phyloP scores from a whole-genome alignment of 2,329 filamentous ascomycete genomes.

The Arthrocladium fulminans region DNA sequence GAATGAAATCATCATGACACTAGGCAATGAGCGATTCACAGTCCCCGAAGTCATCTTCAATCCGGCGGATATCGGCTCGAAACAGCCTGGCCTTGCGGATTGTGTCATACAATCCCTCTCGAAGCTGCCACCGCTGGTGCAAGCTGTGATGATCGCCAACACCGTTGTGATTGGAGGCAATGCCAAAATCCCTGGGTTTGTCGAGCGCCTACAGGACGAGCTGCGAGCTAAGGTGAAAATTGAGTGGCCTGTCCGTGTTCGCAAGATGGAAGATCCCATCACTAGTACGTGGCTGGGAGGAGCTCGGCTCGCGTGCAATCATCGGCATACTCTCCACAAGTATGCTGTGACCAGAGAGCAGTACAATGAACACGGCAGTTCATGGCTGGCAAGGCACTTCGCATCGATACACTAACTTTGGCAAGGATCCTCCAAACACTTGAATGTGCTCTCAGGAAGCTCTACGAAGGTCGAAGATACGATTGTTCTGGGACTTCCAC shows the following conservation, averaged over 20 bases:
- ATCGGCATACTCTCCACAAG: slow-evolving; percentile 54
- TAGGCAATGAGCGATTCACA: slow-evolving; percentile 85
- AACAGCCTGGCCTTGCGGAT: slow-evolving; percentile 71
- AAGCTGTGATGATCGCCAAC: slow-evolving; percentile 76
- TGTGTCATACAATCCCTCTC: slow-evolving; percentile 72
- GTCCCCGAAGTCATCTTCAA: slow-evolving; percentile 86
- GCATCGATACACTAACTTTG: not conserved
- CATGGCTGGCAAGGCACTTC: slow-evolving; percentile 68
- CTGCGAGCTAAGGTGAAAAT: slow-evolving; percentile 62
- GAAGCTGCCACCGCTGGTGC: slow-evolving; percentile 68
- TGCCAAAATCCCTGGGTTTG: slow-evolving; percentile 68
- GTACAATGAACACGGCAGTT: slow-evolving; percentile 76
- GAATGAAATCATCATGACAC: slow-evolving; percentile 71
- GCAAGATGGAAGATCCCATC: slow-evolving; percentile 61
- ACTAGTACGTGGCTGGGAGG: slow-evolving; percentile 78
- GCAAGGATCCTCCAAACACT: no score
- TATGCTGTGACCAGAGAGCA: slow-evolving; percentile 76
- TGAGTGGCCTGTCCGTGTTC: slow-evolving; percentile 69
- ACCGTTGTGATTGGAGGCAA: slow-evolving; percentile 85
- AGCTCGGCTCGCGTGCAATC: slow-evolving; percentile 59
- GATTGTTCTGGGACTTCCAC: no score
- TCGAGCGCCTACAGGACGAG: slow-evolving; percentile 64
- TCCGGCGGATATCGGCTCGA: slow-evolving; percentile 75
- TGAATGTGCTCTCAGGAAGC: no score
- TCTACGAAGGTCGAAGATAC: no score